phyloP scores from a whole-genome alignment of 208 protist genomes.

The Acanthamoeba divionensis region DNA sequence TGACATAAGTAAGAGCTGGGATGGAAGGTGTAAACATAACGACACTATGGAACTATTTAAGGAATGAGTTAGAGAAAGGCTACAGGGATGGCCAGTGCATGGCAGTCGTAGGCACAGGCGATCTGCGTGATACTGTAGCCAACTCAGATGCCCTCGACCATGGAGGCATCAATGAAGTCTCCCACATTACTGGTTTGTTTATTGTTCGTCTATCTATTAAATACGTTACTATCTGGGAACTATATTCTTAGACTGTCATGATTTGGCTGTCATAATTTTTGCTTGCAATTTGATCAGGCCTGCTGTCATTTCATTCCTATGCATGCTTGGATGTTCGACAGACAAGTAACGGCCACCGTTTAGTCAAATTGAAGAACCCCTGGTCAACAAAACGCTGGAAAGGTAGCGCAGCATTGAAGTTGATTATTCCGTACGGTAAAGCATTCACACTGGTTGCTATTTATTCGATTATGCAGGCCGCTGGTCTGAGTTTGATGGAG shows the following conservation, averaged over 20 bases:
- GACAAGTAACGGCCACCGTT: background rate
- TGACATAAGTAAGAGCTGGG: too few relatives aligned
- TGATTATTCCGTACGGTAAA: too few relatives aligned
- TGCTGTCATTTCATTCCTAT: conserved; percentile 35
- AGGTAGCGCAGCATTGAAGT: too few relatives aligned
- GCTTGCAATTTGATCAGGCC: background rate
- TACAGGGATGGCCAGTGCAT: conserved; percentile 16
- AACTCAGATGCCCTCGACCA: background rate
- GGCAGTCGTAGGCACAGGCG: background rate
- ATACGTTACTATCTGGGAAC: background rate
- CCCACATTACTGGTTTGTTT: too few relatives aligned
- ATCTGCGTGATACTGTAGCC: background rate
- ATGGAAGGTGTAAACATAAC: too few relatives aligned
- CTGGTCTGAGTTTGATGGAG: background rate
- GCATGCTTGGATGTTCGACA: conserved; percentile 29
- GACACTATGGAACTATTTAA: too few relatives aligned
- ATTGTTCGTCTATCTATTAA: too few relatives aligned
- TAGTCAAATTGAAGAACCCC: conserved; percentile 48
- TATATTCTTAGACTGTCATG: background rate
- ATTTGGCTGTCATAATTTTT: background rate
- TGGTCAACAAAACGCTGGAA: conserved; percentile 8
- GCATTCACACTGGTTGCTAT: too few relatives aligned
- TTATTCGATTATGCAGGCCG: too few relatives aligned
- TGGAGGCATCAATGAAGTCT: too few relatives aligned
- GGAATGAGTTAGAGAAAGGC: background rate